These are phyloP conservation scores for Metarhizium guizhouense DNA, from an alignment of 2,329 filamentous ascomycete genomes.

Conservation along the genomic window DNA sequence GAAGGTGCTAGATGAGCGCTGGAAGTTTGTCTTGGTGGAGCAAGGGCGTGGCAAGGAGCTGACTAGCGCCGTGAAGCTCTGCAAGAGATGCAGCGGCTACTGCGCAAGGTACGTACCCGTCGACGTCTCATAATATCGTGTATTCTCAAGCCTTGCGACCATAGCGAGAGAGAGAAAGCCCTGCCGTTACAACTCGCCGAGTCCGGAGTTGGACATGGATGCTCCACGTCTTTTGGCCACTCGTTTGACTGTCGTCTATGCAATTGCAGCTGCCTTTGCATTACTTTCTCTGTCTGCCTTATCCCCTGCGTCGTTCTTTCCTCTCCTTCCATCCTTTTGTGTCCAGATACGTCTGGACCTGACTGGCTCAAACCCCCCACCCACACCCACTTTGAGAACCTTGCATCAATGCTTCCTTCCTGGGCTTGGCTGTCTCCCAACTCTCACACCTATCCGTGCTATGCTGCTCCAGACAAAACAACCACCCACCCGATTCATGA, in stretches of 20 bases:
- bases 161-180: no score
- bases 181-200: no score
- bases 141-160: no score
- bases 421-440: neutral
- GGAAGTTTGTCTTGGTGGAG: conserved; percentile 94
- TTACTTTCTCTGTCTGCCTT: conserved; percentile 1
- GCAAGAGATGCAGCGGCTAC: conserved; percentile 85
- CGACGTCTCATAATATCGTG: neutral
- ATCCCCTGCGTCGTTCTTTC: conserved; percentile 4
- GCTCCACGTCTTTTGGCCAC: no score
- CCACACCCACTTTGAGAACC: conserved; percentile 5
- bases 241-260: no score
- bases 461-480: conserved; percentile 6
- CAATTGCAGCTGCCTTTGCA: no score
- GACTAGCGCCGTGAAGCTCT: conserved; percentile 90
- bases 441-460: neutral
- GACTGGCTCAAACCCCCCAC: conserved; percentile 2
- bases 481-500: conserved; percentile 13
- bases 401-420: conserved; percentile 6
- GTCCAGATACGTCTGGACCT: conserved; percentile 5
- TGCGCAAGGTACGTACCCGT: conserved; percentile 66
- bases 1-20: conserved; percentile 88
- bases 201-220: no score
- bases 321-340: neutral
- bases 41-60: conserved; percentile 89